phyloP scores from a whole-genome alignment of 352 stramenopile genomes.

The Globisporangium orthogonon region DNA sequence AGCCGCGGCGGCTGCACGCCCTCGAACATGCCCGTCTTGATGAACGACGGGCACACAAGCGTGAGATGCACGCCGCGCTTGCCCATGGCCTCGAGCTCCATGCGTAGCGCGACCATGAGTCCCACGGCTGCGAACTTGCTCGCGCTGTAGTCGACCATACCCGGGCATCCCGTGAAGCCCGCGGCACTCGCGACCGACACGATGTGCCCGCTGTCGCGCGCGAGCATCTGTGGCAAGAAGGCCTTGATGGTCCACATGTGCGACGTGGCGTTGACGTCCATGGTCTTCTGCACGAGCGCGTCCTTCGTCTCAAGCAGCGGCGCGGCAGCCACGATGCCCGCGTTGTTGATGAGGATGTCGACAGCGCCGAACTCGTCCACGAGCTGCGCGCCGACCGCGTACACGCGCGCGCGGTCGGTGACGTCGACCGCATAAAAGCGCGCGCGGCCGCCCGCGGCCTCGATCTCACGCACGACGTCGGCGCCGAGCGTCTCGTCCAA shows the following conservation, averaged over 20 bases:
- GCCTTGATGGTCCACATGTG: slow-evolving; percentile 43
- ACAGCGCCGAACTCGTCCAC: slow-evolving; percentile 22
- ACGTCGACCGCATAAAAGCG: slow-evolving; percentile 31
- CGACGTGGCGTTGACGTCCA: slow-evolving; percentile 34
- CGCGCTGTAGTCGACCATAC: slow-evolving; percentile 38
- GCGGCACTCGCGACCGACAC: slow-evolving; percentile 36
- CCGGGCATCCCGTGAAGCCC: slow-evolving; percentile 24
- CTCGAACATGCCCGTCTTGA: slow-evolving; percentile 64
- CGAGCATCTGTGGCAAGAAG: slow-evolving; percentile 34
- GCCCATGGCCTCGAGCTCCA: slow-evolving; percentile 39
- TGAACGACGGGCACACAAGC: slow-evolving; percentile 50
- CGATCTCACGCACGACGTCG: slow-evolving; percentile 27
- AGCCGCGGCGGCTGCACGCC: slow-evolving; percentile 31
- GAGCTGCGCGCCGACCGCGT: slow-evolving; percentile 15
- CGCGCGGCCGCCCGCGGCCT: slow-evolving; percentile 12
- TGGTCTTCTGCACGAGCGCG: slow-evolving; percentile 26
- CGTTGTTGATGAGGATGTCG: slow-evolving; percentile 48
- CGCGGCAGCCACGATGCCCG: slow-evolving; percentile 39
- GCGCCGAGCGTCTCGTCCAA: slow-evolving; percentile 22
- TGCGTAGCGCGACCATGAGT: slow-evolving; percentile 35
- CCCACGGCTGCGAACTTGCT: slow-evolving; percentile 37
- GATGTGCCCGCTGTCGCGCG: slow-evolving; percentile 29
- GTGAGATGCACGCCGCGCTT: slow-evolving; percentile 38
- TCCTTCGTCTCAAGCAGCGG: slow-evolving; percentile 32
- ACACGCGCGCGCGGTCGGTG: slow-evolving; percentile 24